A percentile compares a stretch with the other conserved stretches of the same genome.
Conservation (phyloP, 169 alveolate species). For the Eimeria tenella region DNA sequence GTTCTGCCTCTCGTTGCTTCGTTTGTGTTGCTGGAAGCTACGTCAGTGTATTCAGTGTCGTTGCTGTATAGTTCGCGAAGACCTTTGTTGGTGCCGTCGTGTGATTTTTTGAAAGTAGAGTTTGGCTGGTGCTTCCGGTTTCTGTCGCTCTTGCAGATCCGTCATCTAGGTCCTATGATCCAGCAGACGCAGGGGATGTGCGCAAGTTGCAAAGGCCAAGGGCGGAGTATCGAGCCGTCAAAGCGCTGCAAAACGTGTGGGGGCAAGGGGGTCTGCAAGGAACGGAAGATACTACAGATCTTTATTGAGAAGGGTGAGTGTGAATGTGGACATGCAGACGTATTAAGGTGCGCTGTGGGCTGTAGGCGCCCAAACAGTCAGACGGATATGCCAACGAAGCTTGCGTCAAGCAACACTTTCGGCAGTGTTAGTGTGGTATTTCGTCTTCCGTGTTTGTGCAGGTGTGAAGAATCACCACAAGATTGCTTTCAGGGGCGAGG, state of each 20-base stretch:
- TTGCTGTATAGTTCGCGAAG: background rate
- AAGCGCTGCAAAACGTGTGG: constrained; percentile 91
- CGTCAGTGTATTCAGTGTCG: background rate
- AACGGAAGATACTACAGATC: constrained; percentile 95
- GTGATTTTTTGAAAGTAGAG: background rate
- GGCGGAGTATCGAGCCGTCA: constrained; percentile 89
- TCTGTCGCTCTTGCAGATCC: constrained; percentile 41
- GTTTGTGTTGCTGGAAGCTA: background rate
- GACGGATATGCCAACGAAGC: too few relatives aligned
- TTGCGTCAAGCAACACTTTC: too few relatives aligned
- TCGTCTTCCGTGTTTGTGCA: background rate
- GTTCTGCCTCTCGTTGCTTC: background rate
- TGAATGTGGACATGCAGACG: background rate
- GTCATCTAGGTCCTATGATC: constrained; percentile 85
- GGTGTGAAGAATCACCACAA: constrained; percentile 94
- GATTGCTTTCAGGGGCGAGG: constrained; percentile 96
- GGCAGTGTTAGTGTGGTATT: background rate
- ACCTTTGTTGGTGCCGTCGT: background rate
- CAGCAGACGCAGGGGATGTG: constrained; percentile 91
- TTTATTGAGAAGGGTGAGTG: constrained; percentile 95
- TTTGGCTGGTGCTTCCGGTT: background rate
- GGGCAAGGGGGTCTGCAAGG: constrained; percentile 93
- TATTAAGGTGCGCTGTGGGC: background rate
- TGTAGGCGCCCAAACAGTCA: too few relatives aligned
- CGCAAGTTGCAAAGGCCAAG: constrained; percentile 92